phyloP scores from a whole-genome alignment of 1,139 yeast species.

The Debaryomyces robertsiae region DNA sequence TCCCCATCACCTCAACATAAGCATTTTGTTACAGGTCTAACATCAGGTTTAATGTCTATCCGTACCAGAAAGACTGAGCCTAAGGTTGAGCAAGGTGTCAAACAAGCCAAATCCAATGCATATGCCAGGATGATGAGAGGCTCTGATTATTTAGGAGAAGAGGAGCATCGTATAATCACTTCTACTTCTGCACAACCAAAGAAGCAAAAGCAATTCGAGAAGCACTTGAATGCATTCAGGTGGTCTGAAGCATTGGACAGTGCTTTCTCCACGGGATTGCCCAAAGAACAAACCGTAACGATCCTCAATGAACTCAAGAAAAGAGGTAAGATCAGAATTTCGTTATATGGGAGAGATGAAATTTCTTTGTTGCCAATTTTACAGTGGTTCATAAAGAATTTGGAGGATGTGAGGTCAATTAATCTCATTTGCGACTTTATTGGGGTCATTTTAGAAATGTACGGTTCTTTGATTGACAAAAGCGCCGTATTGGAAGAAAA shows the following conservation, averaged over 20 bases:
- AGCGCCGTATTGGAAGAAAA: conserved; percentile 82
- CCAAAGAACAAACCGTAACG: conserved; percentile 77
- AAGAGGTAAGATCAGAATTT: conserved; percentile 82
- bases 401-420: conserved; percentile 81
- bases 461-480: conserved; percentile 68
- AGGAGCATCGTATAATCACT: conserved; percentile 71
- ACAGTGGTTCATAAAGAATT: conserved; percentile 75
- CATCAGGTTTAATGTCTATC: conserved; percentile 84
- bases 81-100: conserved; percentile 54
- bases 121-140: conserved; percentile 88
- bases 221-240: conserved; percentile 78
- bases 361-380: conserved; percentile 79
- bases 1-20: conserved; percentile 74
- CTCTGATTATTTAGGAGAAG: conserved; percentile 86
- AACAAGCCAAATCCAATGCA: conserved; percentile 47
- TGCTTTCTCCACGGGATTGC: conserved; percentile 76
- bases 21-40: conserved; percentile 92
- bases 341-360: conserved; percentile 83
- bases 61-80: conserved; percentile 81
- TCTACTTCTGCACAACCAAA: conserved; percentile 55
- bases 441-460: conserved; percentile 78
- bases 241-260: conserved; percentile 93
- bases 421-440: conserved; percentile 80
- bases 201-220: conserved; percentile 79
- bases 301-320: conserved; percentile 81